Conservation (phyloP, 805 yeast genomes). For the Metschnikowia henanensis region DNA sequence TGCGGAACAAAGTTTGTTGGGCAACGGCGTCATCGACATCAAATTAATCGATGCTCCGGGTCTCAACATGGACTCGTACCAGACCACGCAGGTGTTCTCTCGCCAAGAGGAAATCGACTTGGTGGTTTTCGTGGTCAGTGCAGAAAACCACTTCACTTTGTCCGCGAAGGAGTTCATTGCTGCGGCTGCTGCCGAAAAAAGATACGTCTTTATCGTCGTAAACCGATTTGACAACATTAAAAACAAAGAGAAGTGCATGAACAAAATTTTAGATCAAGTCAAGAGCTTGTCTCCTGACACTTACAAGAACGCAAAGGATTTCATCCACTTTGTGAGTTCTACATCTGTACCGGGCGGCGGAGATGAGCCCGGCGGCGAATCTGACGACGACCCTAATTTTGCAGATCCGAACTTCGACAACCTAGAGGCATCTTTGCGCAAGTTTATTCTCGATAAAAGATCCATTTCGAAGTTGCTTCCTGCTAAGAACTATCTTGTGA, state of each 20-base stretch:
- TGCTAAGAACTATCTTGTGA: slow-evolving; percentile 81
- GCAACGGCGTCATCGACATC: slow-evolving; percentile 91
- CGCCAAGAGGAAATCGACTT: slow-evolving; percentile 97
- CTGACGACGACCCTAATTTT: slow-evolving; percentile 31
- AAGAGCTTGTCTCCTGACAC: slow-evolving; percentile 87
- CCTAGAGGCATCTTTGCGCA: slow-evolving; percentile 80
- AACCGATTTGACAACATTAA: slow-evolving; percentile 86
- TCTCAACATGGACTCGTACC: slow-evolving; percentile 86
- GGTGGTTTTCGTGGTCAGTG: slow-evolving; percentile 93
- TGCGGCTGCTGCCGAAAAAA: slow-evolving; percentile 87
- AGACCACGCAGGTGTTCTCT: slow-evolving; percentile 92
- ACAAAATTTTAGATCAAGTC: slow-evolving; percentile 80
- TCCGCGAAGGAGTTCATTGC: slow-evolving; percentile 93
- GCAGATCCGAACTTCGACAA: slow-evolving; percentile 71
- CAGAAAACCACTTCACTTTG: slow-evolving; percentile 93
- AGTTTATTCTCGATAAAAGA: slow-evolving; percentile 86
- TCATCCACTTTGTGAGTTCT: slow-evolving; percentile 90
- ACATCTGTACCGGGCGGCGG: slow-evolving; percentile 44
- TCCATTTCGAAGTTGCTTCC: slow-evolving; percentile 88
- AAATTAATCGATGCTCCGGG: slow-evolving; percentile 98
- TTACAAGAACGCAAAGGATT: slow-evolving; percentile 81
- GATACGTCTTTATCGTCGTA: slow-evolving; percentile 90
- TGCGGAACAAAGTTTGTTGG: slow-evolving; percentile 64
- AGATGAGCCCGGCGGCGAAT: slow-evolving; percentile 28
- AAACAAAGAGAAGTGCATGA: slow-evolving; percentile 77